Evolutionary conservation across 352 stramenopile species (phyloP), one percentile per base, ranked within the genome.

Genomic region (Thalassiosira delicatula): DNA sequence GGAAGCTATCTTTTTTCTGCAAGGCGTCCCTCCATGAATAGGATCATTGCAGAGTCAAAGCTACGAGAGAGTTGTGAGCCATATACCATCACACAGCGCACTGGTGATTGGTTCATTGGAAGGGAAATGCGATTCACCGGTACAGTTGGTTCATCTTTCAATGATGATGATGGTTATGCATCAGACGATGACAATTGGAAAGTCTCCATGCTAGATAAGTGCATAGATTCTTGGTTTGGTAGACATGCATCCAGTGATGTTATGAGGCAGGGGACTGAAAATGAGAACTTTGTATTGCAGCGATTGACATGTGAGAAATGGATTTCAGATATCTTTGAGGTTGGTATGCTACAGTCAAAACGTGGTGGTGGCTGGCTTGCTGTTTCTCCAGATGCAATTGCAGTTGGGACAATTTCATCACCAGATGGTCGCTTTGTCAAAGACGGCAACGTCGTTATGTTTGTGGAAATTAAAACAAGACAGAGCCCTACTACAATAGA

Each of bases 351-450:
- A 37, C 32, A 30, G 8, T 56, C 4, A 32, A 57, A 49, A 2
- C 3, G 57, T 12, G n/a, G 1, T 25, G 9, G 2, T n/a, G n/a
- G n/a, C 5, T 32, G 14, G n/a, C 27, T 70, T 57, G 32, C 33
- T 30, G 32, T 54, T 33, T 70, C 35, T 9, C 62, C 62, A 2
- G 62, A 70, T 70, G 62, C 33, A 42, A 29, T 70, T 56, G 62
- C 62, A 7, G 19, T 35, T 7, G 62, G 54, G 7, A 57, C 54
- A 4, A 57, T 57, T 17, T 37, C 62, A 2, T 32, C 19, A n/a
- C n/a, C n/a, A 40, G 35, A 32, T 11, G 35, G 27, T 3, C 5
- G 25, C 29, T 21, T 2, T 14, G 21, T 35, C 21, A n/a, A 8
- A 14, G 3, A 29, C n/a, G n/a, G n/a, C n/a, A n/a, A 17, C 17